phyloP scores from a whole-genome alignment of 2,329 filamentous ascomycete genomes.

The Aspergillus carbonarius region DNA sequence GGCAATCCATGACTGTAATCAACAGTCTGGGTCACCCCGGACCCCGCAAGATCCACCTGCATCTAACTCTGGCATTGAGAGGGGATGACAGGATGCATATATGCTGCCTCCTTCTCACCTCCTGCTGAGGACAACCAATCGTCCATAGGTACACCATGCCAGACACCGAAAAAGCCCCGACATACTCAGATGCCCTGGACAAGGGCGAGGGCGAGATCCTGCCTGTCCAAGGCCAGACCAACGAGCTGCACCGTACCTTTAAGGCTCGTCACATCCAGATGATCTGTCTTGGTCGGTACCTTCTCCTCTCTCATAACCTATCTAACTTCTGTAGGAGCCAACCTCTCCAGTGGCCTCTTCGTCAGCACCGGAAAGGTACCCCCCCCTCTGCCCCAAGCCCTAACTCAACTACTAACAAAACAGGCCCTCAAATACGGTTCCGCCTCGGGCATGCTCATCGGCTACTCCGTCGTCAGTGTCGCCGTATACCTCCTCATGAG shows the following conservation, averaged over 20 bases:
- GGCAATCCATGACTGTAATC: too few species aligned
- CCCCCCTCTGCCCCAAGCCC: not conserved
- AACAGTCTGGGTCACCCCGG: too few species aligned
- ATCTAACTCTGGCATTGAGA: too few species aligned
- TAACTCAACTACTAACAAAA: not conserved
- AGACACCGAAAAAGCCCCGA: not conserved
- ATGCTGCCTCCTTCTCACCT: too few species aligned
- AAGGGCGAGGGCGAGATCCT: not conserved
- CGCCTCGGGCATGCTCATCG: not conserved
- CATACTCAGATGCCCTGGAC: not conserved
- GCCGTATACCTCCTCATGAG: not conserved
- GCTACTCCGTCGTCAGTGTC: not conserved
- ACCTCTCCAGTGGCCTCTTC: not conserved
- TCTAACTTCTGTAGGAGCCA: not conserved
- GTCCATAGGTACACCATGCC: not conserved
- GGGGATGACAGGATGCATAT: too few species aligned
- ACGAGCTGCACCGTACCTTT: not conserved
- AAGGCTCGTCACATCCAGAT: not conserved
- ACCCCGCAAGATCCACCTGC: too few species aligned
- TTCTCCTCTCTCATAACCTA: not conserved
- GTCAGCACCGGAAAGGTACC: not conserved
- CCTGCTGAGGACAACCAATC: not conserved
- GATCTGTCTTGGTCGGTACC: not conserved
- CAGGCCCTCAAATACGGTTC: not conserved
- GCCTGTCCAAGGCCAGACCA: not conserved